phyloP scores from a whole-genome alignment of 768 basidiomycete species.

The Kwoniella sp. region DNA sequence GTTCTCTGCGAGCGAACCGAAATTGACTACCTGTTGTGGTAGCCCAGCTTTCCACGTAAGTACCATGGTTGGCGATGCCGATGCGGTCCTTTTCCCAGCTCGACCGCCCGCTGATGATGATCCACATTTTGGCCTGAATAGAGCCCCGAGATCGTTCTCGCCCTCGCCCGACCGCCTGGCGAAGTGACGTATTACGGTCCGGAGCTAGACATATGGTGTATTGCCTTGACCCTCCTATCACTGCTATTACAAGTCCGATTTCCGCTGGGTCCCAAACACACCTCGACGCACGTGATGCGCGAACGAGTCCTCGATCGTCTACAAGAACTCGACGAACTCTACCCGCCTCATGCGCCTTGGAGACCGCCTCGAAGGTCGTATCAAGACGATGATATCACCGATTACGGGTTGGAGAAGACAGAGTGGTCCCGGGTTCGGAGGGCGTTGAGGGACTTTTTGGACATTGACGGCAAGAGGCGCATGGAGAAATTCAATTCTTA shows the following conservation, averaged over 20 bases:
- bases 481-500: conserved; percentile 53
- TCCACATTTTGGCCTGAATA: too few relatives aligned
- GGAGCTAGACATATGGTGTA: conserved; percentile 60
- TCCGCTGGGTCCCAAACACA: conserved; percentile 58
- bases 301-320: conserved; percentile 55
- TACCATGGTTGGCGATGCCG: background rate
- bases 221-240: conserved; percentile 58
- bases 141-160: conserved; percentile 58
- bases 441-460: conserved; percentile 53
- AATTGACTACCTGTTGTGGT: conserved; percentile 60
- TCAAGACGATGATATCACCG: background rate
- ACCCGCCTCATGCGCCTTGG: conserved; percentile 33
- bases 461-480: conserved; percentile 54
- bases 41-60: conserved; percentile 53
- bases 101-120: too few relatives aligned
- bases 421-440: conserved; percentile 48
- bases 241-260: conserved; percentile 56
- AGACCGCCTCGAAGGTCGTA: conserved; percentile 8
- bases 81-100: background rate
- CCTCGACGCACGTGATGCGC: conserved; percentile 49
- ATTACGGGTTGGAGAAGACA: conserved; percentile 30
- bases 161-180: conserved; percentile 55
- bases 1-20: conserved; percentile 55
- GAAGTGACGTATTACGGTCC: conserved; percentile 57
- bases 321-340: conserved; percentile 49